Evolutionary conservation across 2,329 filamentous ascomycete genomes (phyloP).

Genomic region (Colletotrichum siamense): DNA sequence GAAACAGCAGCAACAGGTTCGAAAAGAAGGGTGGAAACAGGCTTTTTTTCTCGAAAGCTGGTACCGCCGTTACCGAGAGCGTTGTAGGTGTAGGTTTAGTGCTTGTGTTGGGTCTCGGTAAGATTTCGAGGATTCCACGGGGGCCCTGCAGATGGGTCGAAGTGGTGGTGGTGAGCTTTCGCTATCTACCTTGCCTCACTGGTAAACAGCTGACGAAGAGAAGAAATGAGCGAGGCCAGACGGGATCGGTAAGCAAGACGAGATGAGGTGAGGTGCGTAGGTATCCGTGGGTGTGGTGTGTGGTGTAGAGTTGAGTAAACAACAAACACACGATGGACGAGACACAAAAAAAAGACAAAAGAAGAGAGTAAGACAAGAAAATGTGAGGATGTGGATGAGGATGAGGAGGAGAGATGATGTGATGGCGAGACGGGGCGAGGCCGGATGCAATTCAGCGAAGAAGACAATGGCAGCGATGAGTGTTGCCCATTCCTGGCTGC

Average conservation of each 20-base stretch:
- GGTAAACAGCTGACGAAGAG: background rate
- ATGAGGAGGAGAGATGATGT: background rate
- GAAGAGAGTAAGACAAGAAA: background rate
- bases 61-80: background rate
- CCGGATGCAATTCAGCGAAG: background rate
- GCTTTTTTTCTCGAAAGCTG: background rate
- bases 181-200: background rate
- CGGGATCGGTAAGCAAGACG: background rate
- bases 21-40: background rate
- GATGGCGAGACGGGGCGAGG: background rate
- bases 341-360: background rate
- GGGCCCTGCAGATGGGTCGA: background rate
- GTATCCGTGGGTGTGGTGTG: background rate
- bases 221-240: background rate
- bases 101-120: background rate
- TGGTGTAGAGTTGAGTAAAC: background rate
- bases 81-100: background rate
- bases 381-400: background rate
- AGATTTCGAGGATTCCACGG: background rate
- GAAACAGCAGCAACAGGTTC: background rate
- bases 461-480: background rate
- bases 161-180: background rate
- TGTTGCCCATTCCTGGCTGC: background rate
- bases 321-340: background rate
- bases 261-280: background rate